Evolutionary conservation across 1,284 basidiomycete genomes (phyloP).

Genomic region (Ganoderma leucocontextum): DNA sequence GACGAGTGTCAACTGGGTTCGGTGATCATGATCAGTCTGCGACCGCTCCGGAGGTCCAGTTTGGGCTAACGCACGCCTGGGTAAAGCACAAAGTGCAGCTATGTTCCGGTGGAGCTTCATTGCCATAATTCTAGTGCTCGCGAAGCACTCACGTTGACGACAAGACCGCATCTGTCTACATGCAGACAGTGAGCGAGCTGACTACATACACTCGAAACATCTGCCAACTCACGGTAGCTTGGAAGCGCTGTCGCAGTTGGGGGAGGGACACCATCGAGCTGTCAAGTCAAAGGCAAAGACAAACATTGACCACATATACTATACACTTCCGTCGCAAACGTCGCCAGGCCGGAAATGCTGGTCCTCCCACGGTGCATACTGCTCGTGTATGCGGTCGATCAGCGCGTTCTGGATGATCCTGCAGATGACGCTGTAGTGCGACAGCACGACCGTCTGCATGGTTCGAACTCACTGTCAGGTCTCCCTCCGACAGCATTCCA

Average conservation of each 20-base stretch:
- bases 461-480: not conserved
- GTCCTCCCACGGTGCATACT: constrained; percentile 38
- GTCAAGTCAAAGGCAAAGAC: not conserved
- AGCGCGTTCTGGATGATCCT: constrained; percentile 68
- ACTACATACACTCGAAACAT: not conserved
- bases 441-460: constrained; percentile 72
- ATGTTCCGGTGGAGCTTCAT: not conserved
- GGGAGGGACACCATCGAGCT: not conserved
- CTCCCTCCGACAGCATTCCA: not conserved
- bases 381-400: constrained; percentile 56
- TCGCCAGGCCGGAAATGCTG: constrained; percentile 62
- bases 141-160: constrained; percentile 11
- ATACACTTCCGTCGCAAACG: constrained; percentile 57
- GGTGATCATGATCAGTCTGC: not conserved
- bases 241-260: constrained; percentile 34
- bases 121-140: not conserved
- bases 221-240: constrained; percentile 38
- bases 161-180: constrained; percentile 53
- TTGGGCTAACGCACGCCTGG: not conserved
- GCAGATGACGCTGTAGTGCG: constrained; percentile 72
- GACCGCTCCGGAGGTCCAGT: not conserved
- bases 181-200: not conserved
- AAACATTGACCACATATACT: constrained; percentile 37
- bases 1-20: constrained; percentile 51
- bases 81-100: constrained; percentile 1